Evolutionary conservation across 2,329 filamentous ascomycete species (phyloP).

Genomic region (Truncatella angustata): DNA sequence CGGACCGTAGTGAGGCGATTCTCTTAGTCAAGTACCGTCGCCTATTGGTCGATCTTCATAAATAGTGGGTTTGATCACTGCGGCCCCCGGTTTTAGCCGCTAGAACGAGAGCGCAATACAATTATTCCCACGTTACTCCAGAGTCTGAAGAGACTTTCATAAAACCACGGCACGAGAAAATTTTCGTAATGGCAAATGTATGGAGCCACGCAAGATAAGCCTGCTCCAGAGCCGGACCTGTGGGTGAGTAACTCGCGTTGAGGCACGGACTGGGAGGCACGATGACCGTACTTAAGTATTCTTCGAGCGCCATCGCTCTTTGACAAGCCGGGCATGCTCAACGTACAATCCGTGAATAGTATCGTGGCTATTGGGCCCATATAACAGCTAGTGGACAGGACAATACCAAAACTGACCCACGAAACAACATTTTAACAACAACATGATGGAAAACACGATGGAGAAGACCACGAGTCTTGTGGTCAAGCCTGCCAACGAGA

Average conservation of each 20-base stretch:
- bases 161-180: neutral
- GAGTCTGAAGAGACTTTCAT: neutral
- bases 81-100: slow-evolving; percentile 6
- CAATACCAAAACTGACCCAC: too few relatives aligned
- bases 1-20: slow-evolving; percentile 9
- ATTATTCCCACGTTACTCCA: neutral
- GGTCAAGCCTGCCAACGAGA: slow-evolving; percentile 5
- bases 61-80: neutral
- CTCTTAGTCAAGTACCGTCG: slow-evolving; percentile 4
- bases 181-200: slow-evolving; percentile 9
- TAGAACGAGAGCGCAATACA: neutral
- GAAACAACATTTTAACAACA: too few relatives aligned
- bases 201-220: neutral
- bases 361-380: neutral
- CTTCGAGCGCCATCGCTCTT: too few relatives aligned
- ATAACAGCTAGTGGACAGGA: neutral
- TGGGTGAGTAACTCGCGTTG: neutral
- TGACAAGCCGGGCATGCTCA: too few relatives aligned
- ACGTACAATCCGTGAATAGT: too few relatives aligned
- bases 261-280: neutral
- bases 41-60: neutral
- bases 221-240: neutral
- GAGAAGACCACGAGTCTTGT: slow-evolving; percentile 1
- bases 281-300: neutral
- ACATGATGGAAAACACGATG: slow-evolving; percentile 1